Conservation (phyloP, 306 rosid species). For the Cucurbita maxima region DNA sequence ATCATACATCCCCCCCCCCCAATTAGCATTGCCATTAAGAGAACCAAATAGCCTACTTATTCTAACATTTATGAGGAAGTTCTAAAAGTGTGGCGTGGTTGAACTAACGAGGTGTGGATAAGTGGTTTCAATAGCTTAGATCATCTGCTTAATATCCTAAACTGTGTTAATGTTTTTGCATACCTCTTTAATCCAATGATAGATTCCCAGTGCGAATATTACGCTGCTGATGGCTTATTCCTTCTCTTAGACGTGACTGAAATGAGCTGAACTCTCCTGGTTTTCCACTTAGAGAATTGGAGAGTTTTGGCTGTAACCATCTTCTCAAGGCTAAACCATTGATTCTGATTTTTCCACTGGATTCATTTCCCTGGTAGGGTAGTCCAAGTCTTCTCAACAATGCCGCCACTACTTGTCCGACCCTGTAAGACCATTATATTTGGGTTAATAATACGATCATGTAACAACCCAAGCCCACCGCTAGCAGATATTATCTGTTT, state of each 20-base stretch:
- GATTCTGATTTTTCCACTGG: slow-evolving; percentile 66
- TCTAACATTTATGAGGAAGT: neutral
- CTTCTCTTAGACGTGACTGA: slow-evolving; percentile 48
- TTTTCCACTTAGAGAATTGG: slow-evolving; percentile 42
- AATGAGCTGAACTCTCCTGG: slow-evolving; percentile 46
- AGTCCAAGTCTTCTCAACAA: slow-evolving; percentile 66
- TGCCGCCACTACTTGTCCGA: slow-evolving; percentile 65
- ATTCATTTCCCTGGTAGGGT: slow-evolving; percentile 61
- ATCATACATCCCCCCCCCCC: neutral
- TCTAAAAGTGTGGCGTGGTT: neutral
- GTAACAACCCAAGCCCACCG: too few relatives aligned
- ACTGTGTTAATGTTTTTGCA: slow-evolving; percentile 6
- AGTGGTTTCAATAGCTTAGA: neutral
- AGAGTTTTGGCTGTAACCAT: slow-evolving; percentile 80
- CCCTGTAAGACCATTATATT: slow-evolving; percentile 34
- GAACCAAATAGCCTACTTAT: slow-evolving; percentile 6
- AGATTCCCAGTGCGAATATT: slow-evolving; percentile 51
- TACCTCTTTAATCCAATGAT: slow-evolving; percentile 36
- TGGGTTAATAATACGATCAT: neutral
- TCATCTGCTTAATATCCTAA: slow-evolving; percentile 15
- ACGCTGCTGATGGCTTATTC: slow-evolving; percentile 65
- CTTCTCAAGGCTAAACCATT: slow-evolving; percentile 40
- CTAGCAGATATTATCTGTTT: too few relatives aligned
- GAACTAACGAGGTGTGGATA: neutral
- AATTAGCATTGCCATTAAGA: neutral